Conservation (phyloP, 176 grass and related monocot species). For the Poa pratensis region DNA sequence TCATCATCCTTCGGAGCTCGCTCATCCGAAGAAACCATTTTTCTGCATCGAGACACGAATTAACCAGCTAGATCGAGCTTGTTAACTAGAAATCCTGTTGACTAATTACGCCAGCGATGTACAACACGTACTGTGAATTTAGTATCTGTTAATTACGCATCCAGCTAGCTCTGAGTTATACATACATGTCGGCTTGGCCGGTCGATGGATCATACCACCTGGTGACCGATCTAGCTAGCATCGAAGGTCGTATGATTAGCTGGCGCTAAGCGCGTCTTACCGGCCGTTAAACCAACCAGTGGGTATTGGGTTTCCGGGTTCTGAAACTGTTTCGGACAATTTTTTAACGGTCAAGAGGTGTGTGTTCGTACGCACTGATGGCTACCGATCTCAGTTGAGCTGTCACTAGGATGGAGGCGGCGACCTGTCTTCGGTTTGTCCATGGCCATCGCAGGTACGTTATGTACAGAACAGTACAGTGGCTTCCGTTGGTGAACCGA, state of each 20-base stretch:
- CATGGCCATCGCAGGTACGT: background rate
- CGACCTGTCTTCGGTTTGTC: constrained; percentile 40
- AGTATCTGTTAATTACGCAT: constrained; percentile 15
- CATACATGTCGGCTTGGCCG: constrained; percentile 37
- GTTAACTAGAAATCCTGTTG: constrained; percentile 26
- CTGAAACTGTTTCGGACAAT: background rate
- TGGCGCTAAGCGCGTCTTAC: constrained; percentile 37
- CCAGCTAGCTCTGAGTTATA: background rate
- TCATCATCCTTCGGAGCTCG: no score
- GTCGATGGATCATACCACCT: constrained; percentile 19
- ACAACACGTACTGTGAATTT: constrained; percentile 8
- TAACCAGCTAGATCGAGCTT: constrained; percentile 38
- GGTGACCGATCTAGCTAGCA: background rate
- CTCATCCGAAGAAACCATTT: background rate
- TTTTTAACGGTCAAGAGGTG: no score
- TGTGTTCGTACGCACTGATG: constrained; percentile 9
- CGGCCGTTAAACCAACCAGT: constrained; percentile 3
- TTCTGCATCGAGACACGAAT: constrained; percentile 22
- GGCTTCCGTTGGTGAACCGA: background rate
- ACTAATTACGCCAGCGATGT: constrained; percentile 42
- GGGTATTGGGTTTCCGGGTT: background rate
- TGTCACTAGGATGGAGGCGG: constrained; percentile 50
- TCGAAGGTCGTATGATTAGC: constrained; percentile 26
- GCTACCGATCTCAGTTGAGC: constrained; percentile 46
- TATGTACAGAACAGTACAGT: background rate